These are phyloP conservation scores for Madurella fahalii DNA, from an alignment of 2,329 filamentous ascomycete species.

Conservation along the genomic window DNA sequence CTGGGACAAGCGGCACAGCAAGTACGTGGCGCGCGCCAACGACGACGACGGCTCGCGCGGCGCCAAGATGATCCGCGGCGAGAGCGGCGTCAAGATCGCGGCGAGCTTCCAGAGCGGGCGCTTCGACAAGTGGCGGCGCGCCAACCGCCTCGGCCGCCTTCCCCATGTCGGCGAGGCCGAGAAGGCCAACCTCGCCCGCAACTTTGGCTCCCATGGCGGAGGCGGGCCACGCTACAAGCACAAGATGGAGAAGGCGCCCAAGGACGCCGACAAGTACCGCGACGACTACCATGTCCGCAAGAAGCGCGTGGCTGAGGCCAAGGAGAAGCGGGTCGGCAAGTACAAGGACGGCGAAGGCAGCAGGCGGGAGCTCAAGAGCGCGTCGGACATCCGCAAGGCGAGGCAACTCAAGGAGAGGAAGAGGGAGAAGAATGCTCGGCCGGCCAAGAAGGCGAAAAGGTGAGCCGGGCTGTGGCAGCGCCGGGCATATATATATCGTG, in stretches of 20 bases:
- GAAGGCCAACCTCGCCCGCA: conserved; percentile 37
- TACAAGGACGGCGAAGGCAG: conserved; percentile 71
- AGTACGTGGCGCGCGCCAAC: conserved; percentile 88
- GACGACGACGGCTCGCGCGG: conserved; percentile 86
- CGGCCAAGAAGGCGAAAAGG: conserved; percentile 52
- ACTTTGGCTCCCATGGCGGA: conserved; percentile 12
- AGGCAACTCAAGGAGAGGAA: conserved; percentile 72
- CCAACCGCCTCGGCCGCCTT: conserved; percentile 73
- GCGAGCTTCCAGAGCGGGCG: conserved; percentile 89
- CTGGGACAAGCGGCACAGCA: conserved; percentile 96
- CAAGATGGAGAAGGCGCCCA: conserved; percentile 81
- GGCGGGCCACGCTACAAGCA: conserved; percentile 64
- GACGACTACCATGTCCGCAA: conserved; percentile 89
- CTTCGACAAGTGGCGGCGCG: conserved; percentile 88
- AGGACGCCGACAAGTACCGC: conserved; percentile 86
- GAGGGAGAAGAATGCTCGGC: conserved; percentile 84
- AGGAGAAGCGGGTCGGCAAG: conserved; percentile 73
- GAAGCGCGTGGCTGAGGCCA: conserved; percentile 82
- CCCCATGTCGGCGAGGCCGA: conserved; percentile 83
- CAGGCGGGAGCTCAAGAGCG: conserved; percentile 72
- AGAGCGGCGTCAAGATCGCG: conserved; percentile 93
- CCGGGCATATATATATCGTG: background rate
- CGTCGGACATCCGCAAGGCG: conserved; percentile 80
- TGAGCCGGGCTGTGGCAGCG: background rate
- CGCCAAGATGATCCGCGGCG: conserved; percentile 71